phyloP scores from a whole-genome alignment of 2,329 filamentous ascomycete genomes.

The Canariomyces notabilis region DNA sequence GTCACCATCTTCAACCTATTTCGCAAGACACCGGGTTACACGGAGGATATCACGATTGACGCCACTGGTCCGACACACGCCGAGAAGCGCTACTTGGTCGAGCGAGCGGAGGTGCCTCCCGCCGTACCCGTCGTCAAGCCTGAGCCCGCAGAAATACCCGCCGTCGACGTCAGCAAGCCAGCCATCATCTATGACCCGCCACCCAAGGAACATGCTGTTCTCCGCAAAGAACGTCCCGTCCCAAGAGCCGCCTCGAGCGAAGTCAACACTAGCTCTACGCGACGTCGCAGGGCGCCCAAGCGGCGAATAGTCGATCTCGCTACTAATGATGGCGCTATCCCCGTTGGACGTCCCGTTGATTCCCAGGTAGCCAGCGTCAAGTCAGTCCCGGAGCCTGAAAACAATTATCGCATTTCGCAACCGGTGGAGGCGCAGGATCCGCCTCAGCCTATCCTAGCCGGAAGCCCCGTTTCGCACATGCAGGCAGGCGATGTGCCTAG shows the following conservation, averaged over 20 bases:
- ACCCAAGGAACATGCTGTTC: constrained; percentile 43
- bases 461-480: constrained; percentile 30
- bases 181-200: constrained; percentile 51
- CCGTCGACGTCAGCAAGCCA: constrained; percentile 64
- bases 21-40: constrained; percentile 80
- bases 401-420: constrained; percentile 44
- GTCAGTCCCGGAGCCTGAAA: constrained; percentile 25
- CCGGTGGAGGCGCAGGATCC: constrained; percentile 35
- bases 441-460: constrained; percentile 27
- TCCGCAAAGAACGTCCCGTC: constrained; percentile 55
- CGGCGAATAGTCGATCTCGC: constrained; percentile 61
- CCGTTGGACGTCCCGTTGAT: constrained; percentile 29
- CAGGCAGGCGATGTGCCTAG: constrained; percentile 33
- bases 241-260: constrained; percentile 53
- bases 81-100: constrained; percentile 78
- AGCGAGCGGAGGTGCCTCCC: constrained; percentile 70
- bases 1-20: constrained; percentile 95
- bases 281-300: constrained; percentile 56
- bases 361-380: constrained; percentile 22
- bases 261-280: constrained; percentile 52
- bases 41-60: constrained; percentile 86
- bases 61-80: constrained; percentile 74
- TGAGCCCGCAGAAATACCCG: constrained; percentile 54
- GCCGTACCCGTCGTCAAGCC: constrained; percentile 75
- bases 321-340: constrained; percentile 40